These are phyloP conservation scores for Macroventuria anomochaeta DNA, from an alignment of 2,329 filamentous ascomycete species.

Conservation along the genomic window DNA sequence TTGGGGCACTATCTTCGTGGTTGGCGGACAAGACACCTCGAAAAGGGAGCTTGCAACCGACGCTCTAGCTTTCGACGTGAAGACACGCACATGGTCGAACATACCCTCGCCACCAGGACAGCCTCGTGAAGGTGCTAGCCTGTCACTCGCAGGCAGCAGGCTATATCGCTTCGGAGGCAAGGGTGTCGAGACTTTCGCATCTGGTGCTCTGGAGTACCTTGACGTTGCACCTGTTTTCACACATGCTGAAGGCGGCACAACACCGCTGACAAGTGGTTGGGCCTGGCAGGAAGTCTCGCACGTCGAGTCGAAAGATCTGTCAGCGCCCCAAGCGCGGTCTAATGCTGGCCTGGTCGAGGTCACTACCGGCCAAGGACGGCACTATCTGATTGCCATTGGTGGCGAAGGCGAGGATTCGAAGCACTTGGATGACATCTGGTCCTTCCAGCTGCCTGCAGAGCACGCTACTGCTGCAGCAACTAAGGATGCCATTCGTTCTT, in stretches of 20 bases:
- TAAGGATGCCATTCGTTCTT: slow-evolving; percentile 58
- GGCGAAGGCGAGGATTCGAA: slow-evolving; percentile 47
- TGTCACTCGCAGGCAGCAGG: slow-evolving; percentile 54
- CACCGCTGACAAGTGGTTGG: slow-evolving; percentile 44
- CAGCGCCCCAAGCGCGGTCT: slow-evolving; percentile 51
- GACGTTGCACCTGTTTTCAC: slow-evolving; percentile 45
- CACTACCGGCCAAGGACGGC: slow-evolving; percentile 59
- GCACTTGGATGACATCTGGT: slow-evolving; percentile 57
- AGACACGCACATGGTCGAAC: slow-evolving; percentile 57
- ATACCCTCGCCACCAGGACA: slow-evolving; percentile 56
- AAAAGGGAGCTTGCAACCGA: slow-evolving; percentile 49
- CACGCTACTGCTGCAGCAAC: slow-evolving; percentile 55
- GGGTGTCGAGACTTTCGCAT: slow-evolving; percentile 28
- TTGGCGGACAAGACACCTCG: slow-evolving; percentile 53
- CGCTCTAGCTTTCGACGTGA: slow-evolving; percentile 60
- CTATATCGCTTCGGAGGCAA: slow-evolving; percentile 57
- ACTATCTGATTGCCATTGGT: slow-evolving; percentile 60
- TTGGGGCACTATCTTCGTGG: slow-evolving; percentile 60
- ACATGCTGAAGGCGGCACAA: slow-evolving; percentile 45
- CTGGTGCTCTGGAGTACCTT: slow-evolving; percentile 36
- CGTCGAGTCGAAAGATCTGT: slow-evolving; percentile 15
- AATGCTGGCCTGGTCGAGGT: slow-evolving; percentile 56
- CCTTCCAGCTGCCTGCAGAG: slow-evolving; percentile 59
- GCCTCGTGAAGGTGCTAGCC: slow-evolving; percentile 44
- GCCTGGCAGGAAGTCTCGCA: slow-evolving; percentile 39